A percentile compares a stretch with the other conserved stretches of the same genome.
Evolutionary conservation across 2,329 filamentous ascomycete species (phyloP).

Genomic region (Pseudogymnoascus sp.): DNA sequence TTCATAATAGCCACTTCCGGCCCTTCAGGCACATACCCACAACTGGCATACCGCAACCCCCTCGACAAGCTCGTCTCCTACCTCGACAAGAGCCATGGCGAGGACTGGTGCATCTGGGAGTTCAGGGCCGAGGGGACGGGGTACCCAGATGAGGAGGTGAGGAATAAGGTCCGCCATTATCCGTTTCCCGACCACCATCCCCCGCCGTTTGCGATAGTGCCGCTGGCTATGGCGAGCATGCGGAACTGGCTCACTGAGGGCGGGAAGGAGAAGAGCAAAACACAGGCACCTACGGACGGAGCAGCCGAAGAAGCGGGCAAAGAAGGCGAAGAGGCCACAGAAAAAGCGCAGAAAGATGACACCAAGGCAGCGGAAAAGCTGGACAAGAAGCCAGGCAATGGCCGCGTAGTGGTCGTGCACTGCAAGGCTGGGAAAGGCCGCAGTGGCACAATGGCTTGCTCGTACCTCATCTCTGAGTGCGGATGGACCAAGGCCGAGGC

Average conservation of each 20-base stretch:
- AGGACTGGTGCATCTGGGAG: slow-evolving; percentile 94
- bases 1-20: slow-evolving; percentile 70
- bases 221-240: slow-evolving; percentile 87
- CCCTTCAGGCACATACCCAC: slow-evolving; percentile 79
- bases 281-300: not conserved
- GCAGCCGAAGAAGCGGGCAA: slow-evolving; percentile 11
- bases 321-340: slow-evolving; percentile 16
- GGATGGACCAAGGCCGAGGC: slow-evolving; percentile 59
- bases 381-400: slow-evolving; percentile 28
- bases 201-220: slow-evolving; percentile 82
- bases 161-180: slow-evolving; percentile 78
- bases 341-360: slow-evolving; percentile 14
- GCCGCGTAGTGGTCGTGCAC: slow-evolving; percentile 78
- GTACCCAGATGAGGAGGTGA: slow-evolving; percentile 85
- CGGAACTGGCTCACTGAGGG: slow-evolving; percentile 67
- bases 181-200: slow-evolving; percentile 97
- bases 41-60: slow-evolving; percentile 88
- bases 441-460: slow-evolving; percentile 79
- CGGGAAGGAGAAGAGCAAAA: slow-evolving; percentile 17
- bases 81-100: slow-evolving; percentile 74
- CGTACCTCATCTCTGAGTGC: slow-evolving; percentile 84
- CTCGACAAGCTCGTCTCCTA: slow-evolving; percentile 80
- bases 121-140: slow-evolving; percentile 95
- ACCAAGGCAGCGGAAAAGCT: slow-evolving; percentile 9
- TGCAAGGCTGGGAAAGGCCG: slow-evolving; percentile 96